These are phyloP conservation scores for Diaporthe vaccinii DNA, from an alignment of 2,329 filamentous ascomycete species.

Conservation along the genomic window DNA sequence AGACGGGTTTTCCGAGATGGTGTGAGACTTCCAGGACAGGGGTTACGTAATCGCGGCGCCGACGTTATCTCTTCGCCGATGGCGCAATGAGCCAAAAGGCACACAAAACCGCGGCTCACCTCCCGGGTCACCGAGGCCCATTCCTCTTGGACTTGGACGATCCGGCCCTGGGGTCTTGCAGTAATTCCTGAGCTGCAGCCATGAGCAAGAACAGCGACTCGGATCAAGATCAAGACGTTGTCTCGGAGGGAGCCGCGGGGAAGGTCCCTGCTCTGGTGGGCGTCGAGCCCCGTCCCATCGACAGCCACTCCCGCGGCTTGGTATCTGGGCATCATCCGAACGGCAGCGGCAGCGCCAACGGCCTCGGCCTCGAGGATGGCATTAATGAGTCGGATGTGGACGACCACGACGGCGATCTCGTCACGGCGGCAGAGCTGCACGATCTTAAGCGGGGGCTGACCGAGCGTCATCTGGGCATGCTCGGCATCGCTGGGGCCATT, in stretches of 20 bases:
- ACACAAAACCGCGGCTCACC: neutral
- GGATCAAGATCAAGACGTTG: constrained; percentile 26
- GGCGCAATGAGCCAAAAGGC: constrained; percentile 12
- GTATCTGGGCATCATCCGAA: constrained; percentile 14
- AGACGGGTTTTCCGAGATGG: neutral
- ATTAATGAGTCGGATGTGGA: constrained; percentile 19
- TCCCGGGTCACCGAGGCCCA: neutral
- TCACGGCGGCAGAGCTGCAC: constrained; percentile 63
- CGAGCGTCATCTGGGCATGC: constrained; percentile 72
- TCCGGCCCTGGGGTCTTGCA: neutral
- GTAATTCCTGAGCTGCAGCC: constrained; percentile 10
- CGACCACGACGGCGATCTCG: constrained; percentile 57
- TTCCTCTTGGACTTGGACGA: constrained; percentile 21
- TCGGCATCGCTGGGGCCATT: constrained; percentile 73
- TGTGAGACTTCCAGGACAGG: neutral
- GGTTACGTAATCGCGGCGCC: constrained; percentile 29
- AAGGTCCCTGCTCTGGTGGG: constrained; percentile 32
- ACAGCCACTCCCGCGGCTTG: constrained; percentile 13
- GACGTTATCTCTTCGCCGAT: constrained; percentile 29
- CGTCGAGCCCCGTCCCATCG: constrained; percentile 19
- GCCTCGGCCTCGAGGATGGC: constrained; percentile 19
- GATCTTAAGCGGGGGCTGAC: constrained; percentile 63
- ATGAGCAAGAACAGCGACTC: constrained; percentile 34
- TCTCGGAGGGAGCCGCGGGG: neutral
- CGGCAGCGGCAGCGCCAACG: neutral